These are phyloP conservation scores for Suhomyces wounanorum DNA, from an alignment of 1,139 yeast genomes.

Conservation along the genomic window DNA sequence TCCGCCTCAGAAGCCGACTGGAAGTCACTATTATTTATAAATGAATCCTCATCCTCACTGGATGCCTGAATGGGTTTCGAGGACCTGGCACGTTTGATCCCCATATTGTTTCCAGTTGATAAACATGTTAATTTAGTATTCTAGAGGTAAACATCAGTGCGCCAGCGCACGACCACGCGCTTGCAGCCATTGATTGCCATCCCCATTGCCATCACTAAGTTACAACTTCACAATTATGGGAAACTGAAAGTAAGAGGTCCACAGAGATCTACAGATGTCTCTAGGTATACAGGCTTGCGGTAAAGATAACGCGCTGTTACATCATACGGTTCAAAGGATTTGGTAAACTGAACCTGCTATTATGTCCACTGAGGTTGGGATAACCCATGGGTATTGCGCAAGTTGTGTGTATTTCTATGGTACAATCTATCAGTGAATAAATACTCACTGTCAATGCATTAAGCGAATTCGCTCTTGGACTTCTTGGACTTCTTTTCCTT, in stretches of 20 bases:
- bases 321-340: too few species aligned
- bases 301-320: too few species aligned
- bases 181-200: constrained; percentile 5
- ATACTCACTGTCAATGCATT: constrained; percentile 1
- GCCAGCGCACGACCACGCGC: constrained; percentile 11
- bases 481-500: constrained; percentile 11
- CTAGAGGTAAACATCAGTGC: constrained; percentile 7
- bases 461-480: constrained; percentile 3
- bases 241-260: too few species aligned
- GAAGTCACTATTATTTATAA: constrained; percentile 45
- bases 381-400: background rate
- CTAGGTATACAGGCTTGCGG: too few species aligned
- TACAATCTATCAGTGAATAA: constrained; percentile 3
- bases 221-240: too few species aligned
- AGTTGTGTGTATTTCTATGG: constrained; percentile 3
- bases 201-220: background rate
- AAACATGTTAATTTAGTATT: constrained; percentile 3
- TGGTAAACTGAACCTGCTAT: too few species aligned
- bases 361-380: too few species aligned
- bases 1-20: constrained; percentile 9
- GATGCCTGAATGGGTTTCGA: constrained; percentile 11
- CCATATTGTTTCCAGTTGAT: constrained; percentile 12
- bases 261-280: too few species aligned
- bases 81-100: constrained; percentile 17
- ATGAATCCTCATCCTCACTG: constrained; percentile 25